A percentile compares a stretch with the other conserved stretches of the same genome.
Evolutionary conservation across 2,329 filamentous ascomycete species (phyloP).

Genomic region (Leptographium flavum): DNA sequence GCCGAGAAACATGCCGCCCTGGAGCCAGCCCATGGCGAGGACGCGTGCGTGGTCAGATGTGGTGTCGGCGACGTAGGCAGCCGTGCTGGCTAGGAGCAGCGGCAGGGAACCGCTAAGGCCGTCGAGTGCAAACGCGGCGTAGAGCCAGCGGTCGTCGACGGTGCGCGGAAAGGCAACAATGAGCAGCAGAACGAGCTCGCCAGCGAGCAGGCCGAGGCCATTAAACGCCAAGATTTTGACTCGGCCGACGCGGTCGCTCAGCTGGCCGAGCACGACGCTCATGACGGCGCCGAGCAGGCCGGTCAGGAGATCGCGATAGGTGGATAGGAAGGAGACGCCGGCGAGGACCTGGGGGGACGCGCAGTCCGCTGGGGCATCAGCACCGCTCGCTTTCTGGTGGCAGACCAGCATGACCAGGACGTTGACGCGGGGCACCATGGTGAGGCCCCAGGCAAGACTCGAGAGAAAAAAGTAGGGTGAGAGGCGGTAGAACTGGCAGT

Average conservation of each 20-base stretch:
- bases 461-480: background rate
- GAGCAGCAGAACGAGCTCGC: background rate
- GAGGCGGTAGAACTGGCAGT: background rate
- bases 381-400: background rate
- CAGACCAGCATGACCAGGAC: conserved; percentile 1
- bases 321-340: background rate
- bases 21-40: conserved; percentile 2
- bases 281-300: background rate
- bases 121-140: background rate
- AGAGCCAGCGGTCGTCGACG: conserved; percentile 2
- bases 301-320: conserved; percentile 1
- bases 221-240: conserved; percentile 1
- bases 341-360: background rate
- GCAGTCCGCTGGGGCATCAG: background rate
- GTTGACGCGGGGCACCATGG: conserved; percentile 1
- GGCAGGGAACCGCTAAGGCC: background rate
- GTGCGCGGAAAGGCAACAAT: background rate
- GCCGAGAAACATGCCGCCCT: conserved; percentile 2
- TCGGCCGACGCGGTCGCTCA: conserved; percentile 1
- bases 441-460: background rate
- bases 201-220: background rate
- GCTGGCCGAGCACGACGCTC: background rate
- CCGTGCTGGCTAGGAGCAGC: background rate
- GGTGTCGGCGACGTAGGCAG: background rate
- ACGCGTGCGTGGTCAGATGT: background rate